Conservation (phyloP, 1,284 basidiomycete species). For the Anthracocystis setariae region DNA sequence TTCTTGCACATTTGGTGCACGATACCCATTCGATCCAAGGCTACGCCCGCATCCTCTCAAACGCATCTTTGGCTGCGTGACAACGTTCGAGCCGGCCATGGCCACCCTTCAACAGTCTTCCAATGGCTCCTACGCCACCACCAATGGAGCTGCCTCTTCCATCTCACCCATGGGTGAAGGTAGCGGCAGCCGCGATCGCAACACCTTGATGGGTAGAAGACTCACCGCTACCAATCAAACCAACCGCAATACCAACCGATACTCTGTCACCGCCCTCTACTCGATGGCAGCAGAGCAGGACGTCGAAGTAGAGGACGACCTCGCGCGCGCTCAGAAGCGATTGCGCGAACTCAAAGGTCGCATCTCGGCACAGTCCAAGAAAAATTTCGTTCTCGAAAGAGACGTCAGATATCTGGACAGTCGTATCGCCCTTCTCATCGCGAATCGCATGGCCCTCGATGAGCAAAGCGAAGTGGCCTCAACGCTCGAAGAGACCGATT, state of each 20-base stretch:
- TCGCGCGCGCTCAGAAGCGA: conserved; percentile 94
- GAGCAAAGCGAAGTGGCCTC: conserved; percentile 75
- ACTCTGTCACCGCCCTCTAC: conserved; percentile 94
- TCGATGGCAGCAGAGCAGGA: conserved; percentile 99
- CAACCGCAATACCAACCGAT: conserved; percentile 87
- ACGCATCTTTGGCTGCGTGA: too few species aligned
- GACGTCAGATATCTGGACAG: conserved; percentile 98
- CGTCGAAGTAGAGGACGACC: conserved; percentile 96
- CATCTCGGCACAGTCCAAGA: conserved; percentile 97
- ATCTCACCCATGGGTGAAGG: conserved; percentile 27
- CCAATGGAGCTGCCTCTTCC: conserved; percentile 8
- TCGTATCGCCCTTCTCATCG: conserved; percentile 95
- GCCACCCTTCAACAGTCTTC: conserved; percentile 36
- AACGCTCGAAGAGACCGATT: conserved; percentile 85
- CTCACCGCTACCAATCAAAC: conserved; percentile 50
- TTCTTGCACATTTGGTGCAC: too few species aligned
- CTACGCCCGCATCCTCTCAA: too few species aligned
- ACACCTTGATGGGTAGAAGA: conserved; percentile 41
- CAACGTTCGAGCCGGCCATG: conserved; percentile 21
- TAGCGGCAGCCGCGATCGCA: conserved; percentile 44
- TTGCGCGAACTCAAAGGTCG: conserved; percentile 94
- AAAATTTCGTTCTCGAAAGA: conserved; percentile 97
- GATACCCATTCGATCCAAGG: too few species aligned
- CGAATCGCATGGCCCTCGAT: conserved; percentile 95
- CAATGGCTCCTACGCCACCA: conserved; percentile 12